Evolutionary conservation across 2,329 filamentous ascomycete species (phyloP).

Genomic region (Penicillium freii): DNA sequence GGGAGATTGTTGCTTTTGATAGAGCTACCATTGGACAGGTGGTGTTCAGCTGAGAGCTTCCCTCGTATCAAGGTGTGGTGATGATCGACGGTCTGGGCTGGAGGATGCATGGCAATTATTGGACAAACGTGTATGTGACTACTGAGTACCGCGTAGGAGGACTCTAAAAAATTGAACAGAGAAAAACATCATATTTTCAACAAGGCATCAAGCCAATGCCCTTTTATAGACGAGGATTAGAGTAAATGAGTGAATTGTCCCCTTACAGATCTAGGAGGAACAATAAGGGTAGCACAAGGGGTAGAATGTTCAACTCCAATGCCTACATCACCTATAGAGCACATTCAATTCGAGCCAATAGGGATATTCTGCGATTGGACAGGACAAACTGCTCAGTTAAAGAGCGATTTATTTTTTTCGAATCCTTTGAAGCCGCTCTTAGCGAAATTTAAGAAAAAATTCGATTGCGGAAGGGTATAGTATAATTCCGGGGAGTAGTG

Average conservation of each 20-base stretch:
- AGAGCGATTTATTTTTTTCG: background rate
- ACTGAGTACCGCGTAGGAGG: background rate
- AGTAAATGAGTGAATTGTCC: background rate
- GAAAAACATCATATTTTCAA: background rate
- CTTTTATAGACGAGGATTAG: background rate
- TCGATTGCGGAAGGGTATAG: conserved; percentile 10
- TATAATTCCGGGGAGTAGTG: background rate
- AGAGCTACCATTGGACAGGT: conserved; percentile 7
- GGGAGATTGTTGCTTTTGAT: conserved; percentile 2
- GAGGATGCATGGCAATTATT: conserved; percentile 10
- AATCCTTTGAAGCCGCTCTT: background rate
- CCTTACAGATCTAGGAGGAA: background rate
- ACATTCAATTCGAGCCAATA: background rate
- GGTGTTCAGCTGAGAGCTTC: conserved; percentile 8
- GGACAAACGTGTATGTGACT: background rate
- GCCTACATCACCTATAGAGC: background rate
- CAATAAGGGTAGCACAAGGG: background rate
- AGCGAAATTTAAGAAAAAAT: background rate
- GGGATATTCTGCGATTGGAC: conserved; percentile 17
- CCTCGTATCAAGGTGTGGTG: conserved; percentile 14
- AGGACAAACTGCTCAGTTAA: conserved; percentile 19
- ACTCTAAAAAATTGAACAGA: background rate
- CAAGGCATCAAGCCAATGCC: background rate
- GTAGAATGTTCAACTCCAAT: background rate
- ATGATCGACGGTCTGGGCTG: conserved; percentile 4